phyloP scores from a whole-genome alignment of 495 filamentous ascomycete species.

The Endocarpon pusillum region DNA sequence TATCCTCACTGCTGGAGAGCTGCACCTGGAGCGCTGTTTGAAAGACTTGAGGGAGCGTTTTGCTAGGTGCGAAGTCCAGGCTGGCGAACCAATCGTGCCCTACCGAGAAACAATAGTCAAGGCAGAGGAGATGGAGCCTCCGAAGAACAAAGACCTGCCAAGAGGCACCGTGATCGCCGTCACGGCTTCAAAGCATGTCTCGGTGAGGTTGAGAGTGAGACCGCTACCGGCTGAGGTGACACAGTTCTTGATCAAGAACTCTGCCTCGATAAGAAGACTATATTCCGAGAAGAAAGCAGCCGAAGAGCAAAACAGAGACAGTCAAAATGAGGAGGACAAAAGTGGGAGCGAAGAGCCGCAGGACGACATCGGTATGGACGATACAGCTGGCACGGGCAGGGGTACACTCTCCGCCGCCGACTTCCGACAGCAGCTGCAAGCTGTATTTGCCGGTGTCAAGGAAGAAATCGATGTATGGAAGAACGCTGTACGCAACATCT shows the following conservation, averaged over 20 bases:
- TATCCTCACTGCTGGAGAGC: slow-evolving; percentile 78
- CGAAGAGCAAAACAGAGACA: slow-evolving; percentile 19
- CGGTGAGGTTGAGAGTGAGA: slow-evolving; percentile 56
- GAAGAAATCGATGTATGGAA: slow-evolving; percentile 60
- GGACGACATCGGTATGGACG: slow-evolving; percentile 19
- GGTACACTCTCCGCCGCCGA: slow-evolving; percentile 51
- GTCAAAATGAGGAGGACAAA: slow-evolving; percentile 2
- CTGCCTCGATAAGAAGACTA: slow-evolving; percentile 57
- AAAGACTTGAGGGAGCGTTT: slow-evolving; percentile 90
- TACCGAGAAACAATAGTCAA: slow-evolving; percentile 84
- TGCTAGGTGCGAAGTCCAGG: slow-evolving; percentile 88
- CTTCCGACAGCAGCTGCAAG: slow-evolving; percentile 53
- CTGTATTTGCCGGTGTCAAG: slow-evolving; percentile 45
- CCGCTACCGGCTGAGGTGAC: slow-evolving; percentile 68
- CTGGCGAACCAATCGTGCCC: slow-evolving; percentile 83
- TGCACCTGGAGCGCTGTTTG: slow-evolving; percentile 86
- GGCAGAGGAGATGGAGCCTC: slow-evolving; percentile 77
- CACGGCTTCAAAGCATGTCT: slow-evolving; percentile 74
- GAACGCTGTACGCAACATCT: slow-evolving; percentile 60
- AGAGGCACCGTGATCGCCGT: slow-evolving; percentile 58
- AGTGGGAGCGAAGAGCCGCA: slow-evolving; percentile 23
- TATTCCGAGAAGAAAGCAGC: slow-evolving; percentile 46
- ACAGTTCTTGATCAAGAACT: slow-evolving; percentile 68
- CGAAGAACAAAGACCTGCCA: slow-evolving; percentile 73
- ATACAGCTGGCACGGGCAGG: slow-evolving; percentile 19